Percentiles rank a stretch among this genome's conserved stretches.
Conservation (phyloP, 495 filamentous ascomycete species). For the Elasticomyces elasticus region DNA sequence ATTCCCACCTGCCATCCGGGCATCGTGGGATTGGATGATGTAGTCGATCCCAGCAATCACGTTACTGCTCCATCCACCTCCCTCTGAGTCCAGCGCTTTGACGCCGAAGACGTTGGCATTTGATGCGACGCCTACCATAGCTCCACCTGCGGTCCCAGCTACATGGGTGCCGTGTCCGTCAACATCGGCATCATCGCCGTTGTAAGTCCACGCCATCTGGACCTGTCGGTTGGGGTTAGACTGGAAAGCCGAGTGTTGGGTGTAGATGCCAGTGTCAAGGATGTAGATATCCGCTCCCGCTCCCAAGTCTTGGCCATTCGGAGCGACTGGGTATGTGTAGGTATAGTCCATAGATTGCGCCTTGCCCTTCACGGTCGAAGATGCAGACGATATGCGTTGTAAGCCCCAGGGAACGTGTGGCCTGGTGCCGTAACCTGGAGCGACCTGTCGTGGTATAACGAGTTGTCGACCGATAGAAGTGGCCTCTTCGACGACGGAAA, state of each 20-base stretch:
- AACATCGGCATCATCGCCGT: constrained; percentile 26
- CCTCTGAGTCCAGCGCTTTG: constrained; percentile 32
- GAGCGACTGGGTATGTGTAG: constrained; percentile 34
- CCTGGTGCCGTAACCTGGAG: constrained; percentile 18
- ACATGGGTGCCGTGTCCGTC: constrained; percentile 42
- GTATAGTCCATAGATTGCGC: constrained; percentile 28
- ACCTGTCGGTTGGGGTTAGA: constrained; percentile 40
- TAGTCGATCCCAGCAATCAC: constrained; percentile 33
- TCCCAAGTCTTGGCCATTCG: too few relatives aligned
- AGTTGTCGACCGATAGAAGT: constrained; percentile 13
- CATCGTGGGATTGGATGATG: constrained; percentile 30
- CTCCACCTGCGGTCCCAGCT: constrained; percentile 32
- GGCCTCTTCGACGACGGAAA: constrained; percentile 33
- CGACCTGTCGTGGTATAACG: background rate
- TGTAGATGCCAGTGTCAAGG: constrained; percentile 41
- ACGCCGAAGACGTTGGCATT: constrained; percentile 35
- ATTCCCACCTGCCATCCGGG: constrained; percentile 17
- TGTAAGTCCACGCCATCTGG: constrained; percentile 29
- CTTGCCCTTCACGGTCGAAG: constrained; percentile 22
- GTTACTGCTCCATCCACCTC: constrained; percentile 28
- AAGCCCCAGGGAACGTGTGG: constrained; percentile 40
- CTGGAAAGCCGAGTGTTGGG: constrained; percentile 37
- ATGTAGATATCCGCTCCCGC: constrained; percentile 43
- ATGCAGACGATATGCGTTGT: constrained; percentile 37
- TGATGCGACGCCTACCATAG: constrained; percentile 31